Evolutionary conservation across 441 rosid species (phyloP), one percentile per base, ranked within the genome.

Genomic region (Lepidium campestre): DNA sequence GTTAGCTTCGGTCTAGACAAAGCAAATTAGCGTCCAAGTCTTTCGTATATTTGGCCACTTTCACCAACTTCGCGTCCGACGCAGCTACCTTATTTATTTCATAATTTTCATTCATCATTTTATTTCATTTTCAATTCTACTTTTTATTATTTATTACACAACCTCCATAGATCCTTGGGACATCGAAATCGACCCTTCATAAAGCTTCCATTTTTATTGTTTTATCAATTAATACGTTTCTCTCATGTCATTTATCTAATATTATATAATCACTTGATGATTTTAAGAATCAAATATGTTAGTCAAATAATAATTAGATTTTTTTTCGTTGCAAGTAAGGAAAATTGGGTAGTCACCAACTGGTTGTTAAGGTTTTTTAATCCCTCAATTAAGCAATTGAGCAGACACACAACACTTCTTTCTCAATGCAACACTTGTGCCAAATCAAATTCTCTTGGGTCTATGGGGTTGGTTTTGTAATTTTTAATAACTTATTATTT

Each of bases 31-130:
- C 52, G 72, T 67, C 68, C 53, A 67, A 67, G 68, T 36, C 52
- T 72, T 65, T 72, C 36, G 4, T 42, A 52, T 72, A 52, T 72
- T 60, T 67, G 77, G 77, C 77, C 44, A 61, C 57, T 67, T 73
- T 67, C 77, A 73, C 77, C 77, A 73, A 73, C 77, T 42, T 60
- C 40, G 36, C 62, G 68, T 73, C 72, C 73, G 50, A 73, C 77
- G 44, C 77, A 73, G 58, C 77, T 67, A 73, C 77, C 77, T 61
- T 73, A 61, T 61, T 73, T 60, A n/a, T n/a, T n/a, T n/a, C n/a
- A n/a, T n/a, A n/a, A n/a, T n/a, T n/a, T n/a, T n/a, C n/a, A n/a
- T n/a, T n/a, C n/a, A n/a, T 66, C 64, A 54, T 72, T 32, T 47
- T 48, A 13, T n/a, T n/a, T 29, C 32, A 29, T 29, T 57, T 32